Percentiles rank a stretch among this genome's conserved stretches.
These are phyloP conservation scores for Hibiscus mutabilis DNA, from an alignment of 345 rosid genomes.

Conservation along the genomic window DNA sequence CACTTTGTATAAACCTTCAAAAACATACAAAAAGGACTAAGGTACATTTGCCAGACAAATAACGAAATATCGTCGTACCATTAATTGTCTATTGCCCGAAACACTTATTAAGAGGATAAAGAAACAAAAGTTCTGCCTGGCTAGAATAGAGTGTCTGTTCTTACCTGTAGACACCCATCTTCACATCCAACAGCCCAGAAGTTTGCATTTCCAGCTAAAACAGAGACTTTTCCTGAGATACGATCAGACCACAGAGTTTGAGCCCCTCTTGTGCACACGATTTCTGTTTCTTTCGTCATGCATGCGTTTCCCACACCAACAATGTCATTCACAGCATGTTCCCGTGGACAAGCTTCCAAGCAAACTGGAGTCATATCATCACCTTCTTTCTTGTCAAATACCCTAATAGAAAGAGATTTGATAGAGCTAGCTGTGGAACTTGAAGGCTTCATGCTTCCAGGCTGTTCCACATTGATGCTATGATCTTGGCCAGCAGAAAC, in stretches of 20 bases:
- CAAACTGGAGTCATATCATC: slow-evolving; percentile 59
- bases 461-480: slow-evolving; percentile 47
- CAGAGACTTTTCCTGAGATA: slow-evolving; percentile 79
- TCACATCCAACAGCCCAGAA: slow-evolving; percentile 99
- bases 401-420: slow-evolving; percentile 53
- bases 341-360: slow-evolving; percentile 85
- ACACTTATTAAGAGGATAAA: too few relatives aligned
- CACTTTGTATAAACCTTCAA: slow-evolving; percentile 83
- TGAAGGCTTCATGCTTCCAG: slow-evolving; percentile 47
- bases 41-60: neutral
- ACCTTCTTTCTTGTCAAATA: slow-evolving; percentile 75
- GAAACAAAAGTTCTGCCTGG: neutral
- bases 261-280: slow-evolving; percentile 63
- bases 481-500: slow-evolving; percentile 58
- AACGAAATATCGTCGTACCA: neutral
- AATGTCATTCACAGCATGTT: slow-evolving; percentile 70
- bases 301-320: slow-evolving; percentile 59
- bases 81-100: too few relatives aligned
- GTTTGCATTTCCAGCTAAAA: slow-evolving; percentile 92
- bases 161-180: slow-evolving; percentile 93
- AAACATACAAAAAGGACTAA: slow-evolving; percentile 8
- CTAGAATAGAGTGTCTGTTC: neutral
- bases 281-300: slow-evolving; percentile 75
- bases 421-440: slow-evolving; percentile 26
- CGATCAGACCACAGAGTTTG: slow-evolving; percentile 89